A percentile compares a stretch with the other conserved stretches of the same genome.
These are phyloP conservation scores for Fusarium armeniacum DNA, from an alignment of 2,329 filamentous ascomycete species.

Conservation along the genomic window DNA sequence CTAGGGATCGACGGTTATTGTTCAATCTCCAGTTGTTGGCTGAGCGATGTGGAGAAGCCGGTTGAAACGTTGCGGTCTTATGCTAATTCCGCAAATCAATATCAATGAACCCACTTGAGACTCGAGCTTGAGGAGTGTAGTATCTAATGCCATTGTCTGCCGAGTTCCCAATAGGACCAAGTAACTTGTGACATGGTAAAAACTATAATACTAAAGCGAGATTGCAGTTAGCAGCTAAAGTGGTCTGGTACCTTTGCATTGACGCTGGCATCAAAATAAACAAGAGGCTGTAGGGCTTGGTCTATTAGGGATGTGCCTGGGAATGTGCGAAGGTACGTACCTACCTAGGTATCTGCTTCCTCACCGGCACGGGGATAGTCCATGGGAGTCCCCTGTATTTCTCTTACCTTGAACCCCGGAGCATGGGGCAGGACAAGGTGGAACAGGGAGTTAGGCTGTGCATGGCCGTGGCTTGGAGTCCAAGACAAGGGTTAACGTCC, in stretches of 20 bases:
- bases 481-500: slow-evolving; percentile 24
- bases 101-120: slow-evolving; percentile 23
- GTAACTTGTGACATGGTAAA: background rate
- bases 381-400: slow-evolving; percentile 15
- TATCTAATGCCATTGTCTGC: slow-evolving; percentile 5
- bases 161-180: background rate
- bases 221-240: slow-evolving; percentile 9
- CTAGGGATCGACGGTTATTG: slow-evolving; percentile 11
- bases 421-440: slow-evolving; percentile 27
- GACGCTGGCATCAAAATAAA: slow-evolving; percentile 10
- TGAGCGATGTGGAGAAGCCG: slow-evolving; percentile 46
- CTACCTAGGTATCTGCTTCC: background rate
- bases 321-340: background rate
- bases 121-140: background rate
- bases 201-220: background rate
- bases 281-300: slow-evolving; percentile 36
- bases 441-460: slow-evolving; percentile 2
- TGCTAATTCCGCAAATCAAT: slow-evolving; percentile 35
- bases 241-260: slow-evolving; percentile 23
- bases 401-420: slow-evolving; percentile 36
- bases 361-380: slow-evolving; percentile 4
- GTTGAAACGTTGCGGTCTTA: slow-evolving; percentile 48
- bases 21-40: slow-evolving; percentile 39
- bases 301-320: slow-evolving; percentile 20
- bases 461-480: slow-evolving; percentile 21